Conservation (phyloP, 345 rosid genomes). For the Cardamine occulta region DNA sequence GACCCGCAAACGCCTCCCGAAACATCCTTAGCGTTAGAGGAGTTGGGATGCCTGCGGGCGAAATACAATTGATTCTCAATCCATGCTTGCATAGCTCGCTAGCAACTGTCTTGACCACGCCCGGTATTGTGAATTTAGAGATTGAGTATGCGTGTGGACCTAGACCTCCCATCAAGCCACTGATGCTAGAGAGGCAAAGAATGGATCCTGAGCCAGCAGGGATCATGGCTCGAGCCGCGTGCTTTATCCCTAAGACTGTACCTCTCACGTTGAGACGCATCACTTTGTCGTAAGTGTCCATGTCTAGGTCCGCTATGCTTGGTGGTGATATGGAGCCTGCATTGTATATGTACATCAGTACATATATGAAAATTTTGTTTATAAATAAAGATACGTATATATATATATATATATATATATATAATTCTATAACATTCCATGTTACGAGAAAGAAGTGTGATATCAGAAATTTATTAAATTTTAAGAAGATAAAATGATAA, state of each 20-base stretch:
- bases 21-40: conserved; percentile 46
- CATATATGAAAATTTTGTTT: not conserved
- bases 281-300: conserved; percentile 65
- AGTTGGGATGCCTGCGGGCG: conserved; percentile 67
- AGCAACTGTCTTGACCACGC: conserved; percentile 68
- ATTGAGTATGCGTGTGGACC: conserved; percentile 74
- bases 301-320: conserved; percentile 67
- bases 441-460: not conserved
- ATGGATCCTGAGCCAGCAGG: conserved; percentile 67
- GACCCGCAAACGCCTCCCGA: conserved; percentile 47
- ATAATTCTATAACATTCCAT: not conserved
- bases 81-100: conserved; percentile 66
- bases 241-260: conserved; percentile 64
- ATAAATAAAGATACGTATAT: not conserved
- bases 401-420: not conserved
- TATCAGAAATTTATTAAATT: not conserved
- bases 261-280: conserved; percentile 72
- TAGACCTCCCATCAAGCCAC: conserved; percentile 74
- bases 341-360: not conserved
- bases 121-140: conserved; percentile 64
- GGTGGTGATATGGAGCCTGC: conserved; percentile 50
- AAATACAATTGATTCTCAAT: conserved; percentile 75
- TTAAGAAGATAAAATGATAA: not conserved
- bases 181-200: conserved; percentile 77
- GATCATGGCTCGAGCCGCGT: conserved; percentile 80